Base-by-base conservation (phyloP, 257 asterid species). In the Gentiana straminea region DNA sequence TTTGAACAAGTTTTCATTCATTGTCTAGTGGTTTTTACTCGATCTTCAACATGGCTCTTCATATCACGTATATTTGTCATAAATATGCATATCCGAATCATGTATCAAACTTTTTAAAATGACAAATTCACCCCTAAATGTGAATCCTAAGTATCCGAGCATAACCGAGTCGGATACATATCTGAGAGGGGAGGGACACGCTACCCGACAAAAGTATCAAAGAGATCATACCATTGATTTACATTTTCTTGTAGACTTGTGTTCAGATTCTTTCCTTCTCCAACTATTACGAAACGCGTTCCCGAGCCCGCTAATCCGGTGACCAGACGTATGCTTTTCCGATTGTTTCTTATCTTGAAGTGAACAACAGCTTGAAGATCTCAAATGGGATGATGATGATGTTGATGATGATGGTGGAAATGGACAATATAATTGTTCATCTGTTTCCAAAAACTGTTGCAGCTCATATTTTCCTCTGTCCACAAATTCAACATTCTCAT, bases 381-480 rank as follows among this genome's bases (percentile, higher is more conserved):
- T 59, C 62, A 69, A 58, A 45, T 53, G 70, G 37, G 82, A 44
- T 41, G 43, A 47, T 15, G 60, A 39, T 38, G 36, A 47, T 35
- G 43, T 8, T 7, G 62, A 54, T 2, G 65, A 49, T 7, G 79
- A 49, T 3, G 80, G 48, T 32, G 87, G 83, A 68, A 67, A 67
- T 50, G 93, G 77, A 63, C 82, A 79, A 33, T 70, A 55, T 55
- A 72, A 1, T 35, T 68, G 64, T 47, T 63, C 54, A 49, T 78
- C 84, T 8, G 48, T 48, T 63, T 68, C 75, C 63, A 70, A 9
- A 68, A 89, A 89, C 67, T 86, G 90, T 56, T 75, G 81, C 66
- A 70, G 72, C 79, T 84, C 96, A 36, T 89, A 89, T 62, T 89
- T 89, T 80, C 78, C 80, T 90, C 97, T 89, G 84, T 58, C 50